Percentiles rank a stretch among this genome's conserved stretches.
These are phyloP conservation scores for Penicillium pancosmium DNA, from an alignment of 495 filamentous ascomycete species.

Conservation along the genomic window DNA sequence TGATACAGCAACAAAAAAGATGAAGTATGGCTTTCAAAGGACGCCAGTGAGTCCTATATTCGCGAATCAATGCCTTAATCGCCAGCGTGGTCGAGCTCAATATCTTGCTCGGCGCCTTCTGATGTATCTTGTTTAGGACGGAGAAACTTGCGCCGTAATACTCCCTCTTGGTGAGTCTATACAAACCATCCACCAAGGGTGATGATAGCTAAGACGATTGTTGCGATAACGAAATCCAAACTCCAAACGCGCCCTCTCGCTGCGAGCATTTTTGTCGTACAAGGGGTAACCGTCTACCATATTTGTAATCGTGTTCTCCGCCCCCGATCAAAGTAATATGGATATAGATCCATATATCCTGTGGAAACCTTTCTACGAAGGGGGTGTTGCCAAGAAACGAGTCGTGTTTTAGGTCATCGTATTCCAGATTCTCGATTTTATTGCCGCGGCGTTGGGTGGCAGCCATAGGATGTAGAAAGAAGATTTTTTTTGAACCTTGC, in stretches of 20 bases:
- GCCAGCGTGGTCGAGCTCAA: neutral
- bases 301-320: neutral
- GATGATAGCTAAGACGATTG: conserved; percentile 6
- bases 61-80: neutral
- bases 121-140: neutral
- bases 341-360: neutral
- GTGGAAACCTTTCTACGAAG: neutral
- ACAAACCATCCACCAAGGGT: conserved; percentile 3
- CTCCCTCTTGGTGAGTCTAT: conserved; percentile 1
- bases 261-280: neutral
- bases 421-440: neutral
- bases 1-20: too few relatives aligned
- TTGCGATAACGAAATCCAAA: conserved; percentile 35
- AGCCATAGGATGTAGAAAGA: neutral
- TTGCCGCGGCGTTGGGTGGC: conserved; percentile 2
- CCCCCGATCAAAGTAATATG: neutral
- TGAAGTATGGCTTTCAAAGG: too few relatives aligned
- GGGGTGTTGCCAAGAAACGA: conserved; percentile 5
- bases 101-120: neutral
- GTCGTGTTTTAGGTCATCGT: neutral
- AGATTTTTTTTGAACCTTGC: conserved; percentile 6
- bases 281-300: neutral
- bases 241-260: neutral
- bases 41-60: too few relatives aligned
- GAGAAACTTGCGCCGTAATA: neutral